These are phyloP conservation scores for Candida methanosorbosa DNA, from an alignment of 805 yeast species.

Conservation along the genomic window DNA sequence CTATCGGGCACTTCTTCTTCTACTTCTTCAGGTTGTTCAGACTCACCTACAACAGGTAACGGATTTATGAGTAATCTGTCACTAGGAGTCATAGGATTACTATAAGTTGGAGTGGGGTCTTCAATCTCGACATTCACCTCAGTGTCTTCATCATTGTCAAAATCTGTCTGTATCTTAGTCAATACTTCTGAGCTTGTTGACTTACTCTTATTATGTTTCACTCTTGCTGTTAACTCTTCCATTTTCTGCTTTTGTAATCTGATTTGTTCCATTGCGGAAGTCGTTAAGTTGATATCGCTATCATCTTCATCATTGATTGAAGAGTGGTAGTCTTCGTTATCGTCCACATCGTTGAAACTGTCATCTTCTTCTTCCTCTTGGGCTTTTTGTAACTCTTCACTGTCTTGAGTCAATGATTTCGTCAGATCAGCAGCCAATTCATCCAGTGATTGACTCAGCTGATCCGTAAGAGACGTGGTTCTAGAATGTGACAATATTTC, in stretches of 20 bases:
- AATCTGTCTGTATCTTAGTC: background rate
- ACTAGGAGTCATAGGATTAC: slow-evolving; percentile 1
- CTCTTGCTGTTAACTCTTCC: background rate
- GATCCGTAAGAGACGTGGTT: background rate
- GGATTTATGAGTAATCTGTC: background rate
- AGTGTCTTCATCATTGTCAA: background rate
- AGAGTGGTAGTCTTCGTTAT: too few relatives aligned
- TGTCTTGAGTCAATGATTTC: background rate
- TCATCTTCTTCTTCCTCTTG: slow-evolving; percentile 3
- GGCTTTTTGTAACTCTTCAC: slow-evolving; percentile 1
- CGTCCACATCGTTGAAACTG: background rate
- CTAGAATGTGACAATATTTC: background rate
- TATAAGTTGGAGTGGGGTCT: background rate
- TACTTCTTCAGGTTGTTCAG: too few relatives aligned
- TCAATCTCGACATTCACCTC: too few relatives aligned
- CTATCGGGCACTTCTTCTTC: too few relatives aligned
- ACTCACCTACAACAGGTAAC: too few relatives aligned
- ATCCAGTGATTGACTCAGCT: slow-evolving; percentile 1
- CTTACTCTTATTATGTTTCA: too few relatives aligned
- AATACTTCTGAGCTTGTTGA: background rate
- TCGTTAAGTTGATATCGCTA: background rate
- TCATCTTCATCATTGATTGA: too few relatives aligned
- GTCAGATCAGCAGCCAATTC: background rate
- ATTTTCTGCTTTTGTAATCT: background rate
- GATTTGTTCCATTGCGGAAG: background rate